Evolutionary conservation across 2,329 filamentous ascomycete species (phyloP), one percentile per base, ranked within the genome.

Genomic region (Ophiosphaerella herpotricha): DNA sequence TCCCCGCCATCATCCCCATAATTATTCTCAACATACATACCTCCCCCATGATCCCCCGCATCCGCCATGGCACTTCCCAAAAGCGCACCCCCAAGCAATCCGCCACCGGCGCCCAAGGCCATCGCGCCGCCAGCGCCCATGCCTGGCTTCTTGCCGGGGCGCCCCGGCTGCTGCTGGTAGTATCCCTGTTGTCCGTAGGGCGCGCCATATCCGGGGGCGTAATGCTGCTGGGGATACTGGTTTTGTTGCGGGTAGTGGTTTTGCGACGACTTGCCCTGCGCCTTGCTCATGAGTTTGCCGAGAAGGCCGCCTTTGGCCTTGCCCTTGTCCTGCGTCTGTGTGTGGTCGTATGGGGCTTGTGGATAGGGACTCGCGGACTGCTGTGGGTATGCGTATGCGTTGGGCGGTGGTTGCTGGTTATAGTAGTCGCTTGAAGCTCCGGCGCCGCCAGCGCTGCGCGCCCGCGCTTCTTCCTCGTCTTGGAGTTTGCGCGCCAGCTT

Each of bases 31-130:
- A 51, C 61, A 16, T 57, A 59, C 43, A 58, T 51, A 5, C 60
- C 67, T 5, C 58, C 67, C 7, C 58, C 67, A 11, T 57, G 55
- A 41, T 70, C 65, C 4, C 64, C 70, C 39, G 65, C 71, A 59
- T 74, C 72, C 38, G 63, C 83, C 48, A 92, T 79, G 1, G 86
- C 86, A 65, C 88, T 79, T 2, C 81, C 86, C 29, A 96, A 73
- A 63, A 96, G 55, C 54, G 85, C 82, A 47, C 91, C 91, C 61
- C 91, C 92, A 1, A 96, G 64, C 68, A 96, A 67, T 72, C 91
- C 91, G 56, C 88, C 91, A 60, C 91, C 91, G 4, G 90, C 73
- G 76, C 91, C 91, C 37, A 96, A 77, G 18, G 89, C 89, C 7
- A 87, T 85, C 43, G 86, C 90, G 40, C 89, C 90, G 1, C 81